These are phyloP conservation scores for Starmerella vaccinii DNA, from an alignment of 805 yeast genomes.

Conservation along the genomic window DNA sequence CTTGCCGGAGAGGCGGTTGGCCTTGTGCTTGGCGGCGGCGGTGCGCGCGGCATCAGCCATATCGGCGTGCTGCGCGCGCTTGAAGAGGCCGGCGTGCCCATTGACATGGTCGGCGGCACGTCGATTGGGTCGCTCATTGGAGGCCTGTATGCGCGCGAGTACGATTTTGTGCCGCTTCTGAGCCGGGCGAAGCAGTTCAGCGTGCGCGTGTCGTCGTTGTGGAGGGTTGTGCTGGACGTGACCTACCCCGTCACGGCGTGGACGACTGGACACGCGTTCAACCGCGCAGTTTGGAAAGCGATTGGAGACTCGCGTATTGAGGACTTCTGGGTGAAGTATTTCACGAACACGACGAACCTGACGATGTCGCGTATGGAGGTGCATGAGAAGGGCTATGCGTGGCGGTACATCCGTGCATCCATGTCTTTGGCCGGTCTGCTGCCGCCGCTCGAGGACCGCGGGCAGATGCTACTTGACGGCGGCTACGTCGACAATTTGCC, in stretches of 20 bases:
- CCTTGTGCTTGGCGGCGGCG: slow-evolving; percentile 92
- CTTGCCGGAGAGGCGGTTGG: slow-evolving; percentile 91
- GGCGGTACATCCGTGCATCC: slow-evolving; percentile 92
- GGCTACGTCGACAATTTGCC: slow-evolving; percentile 93
- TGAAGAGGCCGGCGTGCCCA: slow-evolving; percentile 86
- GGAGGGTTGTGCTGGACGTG: slow-evolving; percentile 76
- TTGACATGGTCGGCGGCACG: slow-evolving; percentile 91
- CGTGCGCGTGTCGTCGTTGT: slow-evolving; percentile 65
- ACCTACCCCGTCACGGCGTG: slow-evolving; percentile 92
- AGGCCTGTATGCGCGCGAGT: slow-evolving; percentile 86
- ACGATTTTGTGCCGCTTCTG: slow-evolving; percentile 80
- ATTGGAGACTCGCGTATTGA: slow-evolving; percentile 89
- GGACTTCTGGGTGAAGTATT: slow-evolving; percentile 88
- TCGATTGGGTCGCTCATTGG: slow-evolving; percentile 95
- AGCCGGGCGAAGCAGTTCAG: slow-evolving; percentile 84
- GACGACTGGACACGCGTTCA: slow-evolving; percentile 94
- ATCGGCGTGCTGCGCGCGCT: slow-evolving; percentile 83
- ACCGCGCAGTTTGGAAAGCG: slow-evolving; percentile 93
- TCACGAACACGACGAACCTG: slow-evolving; percentile 85
- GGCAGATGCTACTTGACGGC: slow-evolving; percentile 89
- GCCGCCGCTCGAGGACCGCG: slow-evolving; percentile 76
- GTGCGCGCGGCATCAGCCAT: slow-evolving; percentile 90
- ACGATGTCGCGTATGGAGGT: slow-evolving; percentile 93
- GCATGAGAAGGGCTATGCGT: slow-evolving; percentile 83
- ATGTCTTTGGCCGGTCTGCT: slow-evolving; percentile 92